Base-by-base conservation (phyloP, 2,329 filamentous ascomycete species). In the Beauveria australis region DNA sequence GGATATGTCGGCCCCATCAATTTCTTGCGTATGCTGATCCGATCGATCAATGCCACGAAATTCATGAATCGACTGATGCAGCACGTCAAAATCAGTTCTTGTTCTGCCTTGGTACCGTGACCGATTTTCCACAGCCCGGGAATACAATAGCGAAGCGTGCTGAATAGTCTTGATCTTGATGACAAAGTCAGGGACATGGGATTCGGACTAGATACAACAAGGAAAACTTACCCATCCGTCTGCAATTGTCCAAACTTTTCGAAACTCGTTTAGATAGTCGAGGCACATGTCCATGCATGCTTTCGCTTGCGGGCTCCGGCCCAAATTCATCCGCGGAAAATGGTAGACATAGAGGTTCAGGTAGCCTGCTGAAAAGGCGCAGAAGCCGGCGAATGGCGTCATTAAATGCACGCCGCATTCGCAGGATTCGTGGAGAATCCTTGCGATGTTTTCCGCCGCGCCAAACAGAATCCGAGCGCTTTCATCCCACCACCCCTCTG, bases 301-400 rank as follows among this genome's bases (percentile, higher is more conserved):
- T 16, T 65, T 62, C 3, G 68, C 65, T 5, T 55, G 60, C 1
- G 63, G 63, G 53, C 71, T 74, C 14, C 72, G 64, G 1, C 68
- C 66, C 1, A 74, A 63, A 61, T 77, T 78, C 72, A 78, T 78
- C 2, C 67, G 67, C 0, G 77, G 77, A 28, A 77, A 79, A 4
- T 66, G 58, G 3, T 67, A 69, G 2, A 75, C 68, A 61, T 78
- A 78, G 0, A 75, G 63, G 28, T 76, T 78, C 53, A 78, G 69
- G 4, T 74, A 75, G 1, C 74, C 75, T 0, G 76, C 76, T 0
- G 76, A 78, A 43, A 79, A 79, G 2, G 73, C 73, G 58, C 76
- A 78, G n/a, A 79, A 78, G 0, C 76, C 77, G 0, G 75, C 70
- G 59, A 78, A 79, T 0, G 76, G 77, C 0, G 75, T 77, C 61